Evolutionary conservation across 129 eudicot species (phyloP), one percentile per base, ranked within the genome.

Genomic region (Calendula officinalis): DNA sequence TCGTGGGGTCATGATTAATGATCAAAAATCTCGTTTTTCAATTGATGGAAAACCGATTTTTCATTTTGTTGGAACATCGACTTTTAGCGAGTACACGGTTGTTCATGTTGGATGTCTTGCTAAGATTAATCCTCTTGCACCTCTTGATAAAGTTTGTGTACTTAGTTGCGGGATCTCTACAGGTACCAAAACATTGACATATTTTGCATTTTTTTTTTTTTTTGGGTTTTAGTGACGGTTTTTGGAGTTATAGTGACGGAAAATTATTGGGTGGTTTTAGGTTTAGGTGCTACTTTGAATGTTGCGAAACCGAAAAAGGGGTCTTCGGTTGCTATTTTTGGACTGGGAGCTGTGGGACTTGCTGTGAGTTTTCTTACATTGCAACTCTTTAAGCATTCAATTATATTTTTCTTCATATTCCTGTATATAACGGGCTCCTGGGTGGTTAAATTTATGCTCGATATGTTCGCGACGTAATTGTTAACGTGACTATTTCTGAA

Each of bases 301-400:
- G 97, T 90, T 77, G 97, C 97, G 1, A 91, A 91, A 64, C 97
- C 97, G 1, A 71, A 62, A 44, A 78, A 75, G 75, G 97, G 94
- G 5, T 79, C 84, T 35, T 79, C 95, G 0, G 95, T 87, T 12
- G 97, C 97, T 10, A 64, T 91, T 39, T 91, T 91, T 34, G 95
- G 97, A 62, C 70, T 91, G 3, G 97, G 97, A 72, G 95, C 86
- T 48, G 97, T 90, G 15, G 97, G 97, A 27, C 95, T 90, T 54
- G 97, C 86, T 55, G 97, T 90, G 66, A 76, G 94, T 78, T 53
- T 35, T 60, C 14, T 38, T 1, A 10, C 7, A 35, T 35, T 13
- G 6, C 7, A 11, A 12, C 42, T 4, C 3, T 22, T 17, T 46
- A 2, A 33, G 16, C 47, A 35, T 71, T 22, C 30, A 1, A 22